These are phyloP conservation scores for Arxiozyma heterogenica DNA, from an alignment of 1,139 yeast species.

Conservation along the genomic window DNA sequence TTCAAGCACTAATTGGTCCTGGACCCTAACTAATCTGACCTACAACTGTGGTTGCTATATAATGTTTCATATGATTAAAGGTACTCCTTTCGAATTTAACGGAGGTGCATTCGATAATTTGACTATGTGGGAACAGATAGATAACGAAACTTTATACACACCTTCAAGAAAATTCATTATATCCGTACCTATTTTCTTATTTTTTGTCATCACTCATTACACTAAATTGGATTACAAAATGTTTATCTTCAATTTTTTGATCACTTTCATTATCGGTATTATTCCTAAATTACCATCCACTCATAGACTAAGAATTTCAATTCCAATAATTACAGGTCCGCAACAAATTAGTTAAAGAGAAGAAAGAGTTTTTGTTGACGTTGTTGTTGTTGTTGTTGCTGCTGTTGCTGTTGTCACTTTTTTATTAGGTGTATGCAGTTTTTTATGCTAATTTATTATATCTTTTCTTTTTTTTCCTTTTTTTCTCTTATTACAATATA, in stretches of 20 bases:
- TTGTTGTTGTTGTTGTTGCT: too few species aligned
- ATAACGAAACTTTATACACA: constrained; percentile 93
- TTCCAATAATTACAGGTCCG: constrained; percentile 37
- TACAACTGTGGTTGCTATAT: constrained; percentile 87
- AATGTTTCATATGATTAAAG: constrained; percentile 94
- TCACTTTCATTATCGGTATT: constrained; percentile 71
- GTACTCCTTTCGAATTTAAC: constrained; percentile 94
- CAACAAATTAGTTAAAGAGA: constrained; percentile 27
- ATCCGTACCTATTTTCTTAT: constrained; percentile 82
- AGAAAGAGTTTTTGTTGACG: too few species aligned
- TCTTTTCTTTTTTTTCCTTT: neutral
- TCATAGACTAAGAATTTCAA: constrained; percentile 66
- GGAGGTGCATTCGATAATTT: constrained; percentile 93
- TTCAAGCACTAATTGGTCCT: constrained; percentile 57
- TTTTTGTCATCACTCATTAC: constrained; percentile 83
- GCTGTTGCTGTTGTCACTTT: too few species aligned
- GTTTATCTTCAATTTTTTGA: constrained; percentile 68
- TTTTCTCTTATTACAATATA: neutral
- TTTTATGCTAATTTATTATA: neutral
- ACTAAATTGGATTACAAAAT: constrained; percentile 73
- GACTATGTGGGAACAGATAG: constrained; percentile 99
- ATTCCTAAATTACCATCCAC: constrained; percentile 82
- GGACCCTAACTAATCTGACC: constrained; percentile 89
- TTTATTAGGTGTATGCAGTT: too few species aligned
- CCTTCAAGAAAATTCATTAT: constrained; percentile 90